Conservation (phyloP, 257 asterid species). For the Nicotiana undulata region DNA sequence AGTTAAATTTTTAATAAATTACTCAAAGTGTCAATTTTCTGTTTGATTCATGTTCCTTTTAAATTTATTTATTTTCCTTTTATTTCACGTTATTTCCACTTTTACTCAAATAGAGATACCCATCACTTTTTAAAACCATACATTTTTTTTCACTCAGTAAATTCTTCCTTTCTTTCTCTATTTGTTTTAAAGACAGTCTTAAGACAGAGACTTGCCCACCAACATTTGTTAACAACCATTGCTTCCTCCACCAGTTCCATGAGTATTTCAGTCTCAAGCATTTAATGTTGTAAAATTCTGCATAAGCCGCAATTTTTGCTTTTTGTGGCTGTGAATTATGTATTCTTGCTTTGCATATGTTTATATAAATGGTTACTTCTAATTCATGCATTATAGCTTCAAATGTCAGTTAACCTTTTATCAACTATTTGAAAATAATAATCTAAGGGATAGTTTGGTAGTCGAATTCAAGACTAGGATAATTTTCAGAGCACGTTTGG, state of each 20-base stretch:
- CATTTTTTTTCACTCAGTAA: background rate
- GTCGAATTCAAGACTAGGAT: background rate
- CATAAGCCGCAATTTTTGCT: background rate
- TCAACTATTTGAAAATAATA: background rate
- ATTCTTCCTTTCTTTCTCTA: background rate
- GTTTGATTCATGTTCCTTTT: background rate
- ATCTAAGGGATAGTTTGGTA: background rate
- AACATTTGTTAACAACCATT: background rate
- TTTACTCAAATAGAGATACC: background rate
- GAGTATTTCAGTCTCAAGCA: background rate
- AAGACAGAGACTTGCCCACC: conserved; percentile 1
- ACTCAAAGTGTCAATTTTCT: background rate
- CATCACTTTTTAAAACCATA: background rate
- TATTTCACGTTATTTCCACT: background rate
- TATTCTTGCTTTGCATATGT: background rate
- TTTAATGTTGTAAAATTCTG: background rate
- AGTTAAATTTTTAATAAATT: background rate
- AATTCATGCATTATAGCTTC: background rate
- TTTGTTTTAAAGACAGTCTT: background rate
- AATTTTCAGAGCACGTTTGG: background rate
- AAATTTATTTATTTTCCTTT: background rate
- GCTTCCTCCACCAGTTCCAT: background rate
- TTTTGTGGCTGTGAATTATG: background rate
- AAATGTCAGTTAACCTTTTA: background rate
- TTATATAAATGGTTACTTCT: background rate